A percentile compares a stretch with the other conserved stretches of the same genome.
Evolutionary conservation across 495 filamentous ascomycete species (phyloP).

Genomic region (Saxophila tyrrhenica): DNA sequence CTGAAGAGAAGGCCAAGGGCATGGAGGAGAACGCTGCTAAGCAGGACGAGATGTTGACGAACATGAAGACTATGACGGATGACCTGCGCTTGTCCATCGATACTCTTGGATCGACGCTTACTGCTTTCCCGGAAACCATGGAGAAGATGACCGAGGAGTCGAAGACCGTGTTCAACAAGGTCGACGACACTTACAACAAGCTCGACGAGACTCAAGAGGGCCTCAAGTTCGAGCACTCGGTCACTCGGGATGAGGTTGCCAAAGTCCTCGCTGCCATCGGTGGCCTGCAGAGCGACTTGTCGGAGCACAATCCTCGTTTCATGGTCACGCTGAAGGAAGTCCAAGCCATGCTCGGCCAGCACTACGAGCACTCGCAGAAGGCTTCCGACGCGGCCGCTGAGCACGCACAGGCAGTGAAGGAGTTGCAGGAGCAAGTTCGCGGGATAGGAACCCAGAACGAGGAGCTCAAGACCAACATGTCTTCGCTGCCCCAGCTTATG

Average conservation of each 20-base stretch:
- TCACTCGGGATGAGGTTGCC: conserved; percentile 63
- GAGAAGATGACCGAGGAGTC: conserved; percentile 77
- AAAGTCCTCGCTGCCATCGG: conserved; percentile 60
- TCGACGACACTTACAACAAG: conserved; percentile 65
- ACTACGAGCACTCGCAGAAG: conserved; percentile 60
- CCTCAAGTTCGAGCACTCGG: conserved; percentile 60
- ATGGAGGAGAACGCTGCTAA: conserved; percentile 53
- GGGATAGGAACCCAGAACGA: conserved; percentile 32
- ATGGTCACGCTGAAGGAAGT: conserved; percentile 71
- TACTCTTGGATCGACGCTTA: conserved; percentile 60
- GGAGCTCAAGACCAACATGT: conserved; percentile 44
- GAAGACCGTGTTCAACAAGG: conserved; percentile 65
- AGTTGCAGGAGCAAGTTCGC: conserved; percentile 24
- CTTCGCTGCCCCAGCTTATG: conserved; percentile 36
- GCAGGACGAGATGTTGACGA: conserved; percentile 56
- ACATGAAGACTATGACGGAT: conserved; percentile 67
- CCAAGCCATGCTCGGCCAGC: conserved; percentile 65
- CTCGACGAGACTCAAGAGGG: conserved; percentile 65
- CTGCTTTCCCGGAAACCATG: conserved; percentile 56
- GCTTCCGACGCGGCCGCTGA: conserved; percentile 22
- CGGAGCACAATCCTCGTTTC: conserved; percentile 75
- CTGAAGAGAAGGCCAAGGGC: conserved; percentile 57
- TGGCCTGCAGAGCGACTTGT: conserved; percentile 59
- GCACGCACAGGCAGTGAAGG: conserved; percentile 16
- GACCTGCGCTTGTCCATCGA: conserved; percentile 76